Evolutionary conservation across 768 basidiomycete species (phyloP).

Genomic region (Hygrocybe punicea): DNA sequence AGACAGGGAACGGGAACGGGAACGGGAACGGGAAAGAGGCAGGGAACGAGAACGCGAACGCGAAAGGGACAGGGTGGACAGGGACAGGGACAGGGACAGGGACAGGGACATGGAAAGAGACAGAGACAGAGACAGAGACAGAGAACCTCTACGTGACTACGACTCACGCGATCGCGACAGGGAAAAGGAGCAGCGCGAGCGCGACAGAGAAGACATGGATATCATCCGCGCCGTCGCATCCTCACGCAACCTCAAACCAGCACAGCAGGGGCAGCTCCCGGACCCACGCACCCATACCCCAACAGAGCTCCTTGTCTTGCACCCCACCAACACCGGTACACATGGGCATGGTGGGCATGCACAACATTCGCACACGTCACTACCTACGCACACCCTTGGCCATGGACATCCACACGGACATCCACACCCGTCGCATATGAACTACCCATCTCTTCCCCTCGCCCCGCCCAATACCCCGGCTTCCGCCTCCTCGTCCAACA

Average conservation of each 20-base stretch:
- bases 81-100: slow-evolving; percentile 29
- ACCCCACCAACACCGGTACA: slow-evolving; percentile 1
- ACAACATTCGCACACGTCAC: neutral
- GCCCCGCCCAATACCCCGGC: neutral
- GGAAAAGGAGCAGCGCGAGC: slow-evolving; percentile 22
- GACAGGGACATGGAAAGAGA: slow-evolving; percentile 24
- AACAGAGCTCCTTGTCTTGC: slow-evolving; percentile 12
- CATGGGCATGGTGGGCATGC: neutral
- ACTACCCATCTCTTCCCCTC: neutral
- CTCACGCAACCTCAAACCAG: slow-evolving; percentile 9
- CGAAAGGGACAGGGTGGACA: slow-evolving; percentile 25
- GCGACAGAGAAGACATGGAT: slow-evolving; percentile 21
- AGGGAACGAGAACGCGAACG: slow-evolving; percentile 32
- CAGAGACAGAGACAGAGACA: slow-evolving; percentile 17
- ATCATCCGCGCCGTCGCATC: slow-evolving; percentile 19
- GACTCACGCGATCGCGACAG: slow-evolving; percentile 16
- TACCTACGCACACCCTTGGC: neutral
- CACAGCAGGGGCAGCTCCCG: slow-evolving; percentile 1
- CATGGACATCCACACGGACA: neutral
- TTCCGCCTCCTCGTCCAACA: neutral
- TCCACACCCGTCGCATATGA: slow-evolving; percentile 1
- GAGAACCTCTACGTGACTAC: no score
- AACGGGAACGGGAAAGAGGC: slow-evolving; percentile 27
- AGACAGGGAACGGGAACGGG: slow-evolving; percentile 26
- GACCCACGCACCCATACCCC: slow-evolving; percentile 1